phyloP scores from a whole-genome alignment of 129 eudicot genomes.

The Flaveria robusta region DNA sequence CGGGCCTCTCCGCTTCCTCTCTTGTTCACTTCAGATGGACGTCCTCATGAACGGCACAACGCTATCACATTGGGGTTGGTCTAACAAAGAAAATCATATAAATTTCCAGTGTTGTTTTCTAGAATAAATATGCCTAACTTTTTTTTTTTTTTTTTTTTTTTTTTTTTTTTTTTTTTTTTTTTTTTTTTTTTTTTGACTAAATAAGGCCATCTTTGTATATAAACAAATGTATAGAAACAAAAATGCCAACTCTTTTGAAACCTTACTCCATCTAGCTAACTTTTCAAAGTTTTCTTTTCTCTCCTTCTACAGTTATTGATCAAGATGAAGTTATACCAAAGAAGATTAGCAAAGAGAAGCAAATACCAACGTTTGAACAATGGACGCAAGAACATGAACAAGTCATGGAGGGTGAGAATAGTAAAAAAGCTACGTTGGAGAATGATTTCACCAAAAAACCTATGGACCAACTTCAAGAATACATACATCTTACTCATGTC shows the following conservation, averaged over 20 bases:
- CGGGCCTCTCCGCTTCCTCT: no score
- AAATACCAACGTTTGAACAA: slow-evolving; percentile 25
- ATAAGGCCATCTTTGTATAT: background rate
- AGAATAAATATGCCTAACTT: background rate
- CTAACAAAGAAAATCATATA: background rate
- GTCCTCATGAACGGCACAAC: no score
- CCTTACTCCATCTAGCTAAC: background rate
- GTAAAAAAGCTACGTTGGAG: slow-evolving; percentile 24
- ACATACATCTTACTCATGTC: background rate
- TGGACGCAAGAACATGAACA: background rate
- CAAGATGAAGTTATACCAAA: background rate
- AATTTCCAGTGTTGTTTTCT: background rate
- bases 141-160: background rate
- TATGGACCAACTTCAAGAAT: slow-evolving; percentile 23
- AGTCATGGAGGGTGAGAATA: slow-evolving; percentile 26
- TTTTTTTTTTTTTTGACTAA: background rate
- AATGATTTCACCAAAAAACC: slow-evolving; percentile 23
- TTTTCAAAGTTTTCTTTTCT: background rate
- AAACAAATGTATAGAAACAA: background rate
- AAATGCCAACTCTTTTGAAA: background rate
- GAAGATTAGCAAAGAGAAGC: slow-evolving; percentile 16
- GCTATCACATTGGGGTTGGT: no score
- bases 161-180: background rate
- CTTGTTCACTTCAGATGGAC: no score
- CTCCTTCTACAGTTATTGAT: background rate